A percentile compares a stretch with the other conserved stretches of the same genome.
Evolutionary conservation across 73 alveolate genomes (phyloP).

Genomic region (Paraurostyla sp.): DNA sequence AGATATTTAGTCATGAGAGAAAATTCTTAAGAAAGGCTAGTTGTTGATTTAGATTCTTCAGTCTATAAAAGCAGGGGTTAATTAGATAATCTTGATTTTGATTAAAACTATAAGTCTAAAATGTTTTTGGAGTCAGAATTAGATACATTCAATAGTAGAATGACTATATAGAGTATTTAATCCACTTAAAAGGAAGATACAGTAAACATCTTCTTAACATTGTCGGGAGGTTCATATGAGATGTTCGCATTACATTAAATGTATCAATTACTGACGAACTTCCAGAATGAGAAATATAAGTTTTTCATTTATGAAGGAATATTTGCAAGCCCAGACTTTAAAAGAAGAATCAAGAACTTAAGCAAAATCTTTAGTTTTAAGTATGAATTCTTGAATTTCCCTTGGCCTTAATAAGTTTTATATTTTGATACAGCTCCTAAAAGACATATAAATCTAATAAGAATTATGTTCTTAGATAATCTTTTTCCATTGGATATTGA

Average conservation of each 20-base stretch:
- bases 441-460: constrained; percentile 17
- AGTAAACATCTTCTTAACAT: background rate
- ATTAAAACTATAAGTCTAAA: background rate
- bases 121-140: background rate
- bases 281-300: background rate
- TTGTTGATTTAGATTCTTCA: background rate
- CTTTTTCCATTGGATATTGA: background rate
- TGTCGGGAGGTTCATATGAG: constrained; percentile 12
- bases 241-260: background rate
- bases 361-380: background rate
- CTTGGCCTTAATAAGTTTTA: constrained; percentile 14
- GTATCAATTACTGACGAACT: background rate
- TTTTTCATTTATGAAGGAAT: constrained; percentile 18
- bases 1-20: background rate
- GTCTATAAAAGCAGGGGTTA: background rate
- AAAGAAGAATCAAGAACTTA: background rate
- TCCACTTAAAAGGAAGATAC: background rate
- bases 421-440: background rate
- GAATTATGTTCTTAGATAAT: constrained; percentile 34
- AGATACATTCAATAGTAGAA: background rate
- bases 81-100: background rate
- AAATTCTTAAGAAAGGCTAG: background rate
- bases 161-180: background rate
- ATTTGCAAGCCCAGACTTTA: background rate
- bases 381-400: background rate